A percentile compares a stretch with the other conserved stretches of the same genome.
phyloP scores from a whole-genome alignment of 192 early-diverging fungal genomes.

The Backusella tuberculispora region DNA sequence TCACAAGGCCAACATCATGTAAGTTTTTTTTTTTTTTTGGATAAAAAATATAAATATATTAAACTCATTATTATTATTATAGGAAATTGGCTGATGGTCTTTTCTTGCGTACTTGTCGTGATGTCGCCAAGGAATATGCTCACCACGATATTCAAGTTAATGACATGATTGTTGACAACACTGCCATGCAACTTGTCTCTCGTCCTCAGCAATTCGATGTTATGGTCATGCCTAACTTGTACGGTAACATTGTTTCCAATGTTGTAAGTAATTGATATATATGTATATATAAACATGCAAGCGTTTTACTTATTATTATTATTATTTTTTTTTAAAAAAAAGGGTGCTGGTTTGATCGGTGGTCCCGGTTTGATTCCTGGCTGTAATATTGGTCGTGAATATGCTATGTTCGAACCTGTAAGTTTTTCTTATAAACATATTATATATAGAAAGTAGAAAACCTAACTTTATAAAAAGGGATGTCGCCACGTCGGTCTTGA shows the following conservation, averaged over 20 bases:
- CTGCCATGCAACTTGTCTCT: constrained; percentile 99
- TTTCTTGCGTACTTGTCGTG: constrained; percentile 95
- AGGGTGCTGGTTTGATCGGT: constrained; percentile 93
- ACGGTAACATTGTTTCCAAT: constrained; percentile 99
- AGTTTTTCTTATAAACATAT: constrained; percentile 19
- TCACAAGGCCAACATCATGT: constrained; percentile 99
- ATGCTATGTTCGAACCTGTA: constrained; percentile 96
- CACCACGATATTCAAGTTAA: constrained; percentile 87
- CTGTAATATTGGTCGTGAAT: constrained; percentile 97
- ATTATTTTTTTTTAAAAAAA: neutral
- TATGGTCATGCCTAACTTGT: constrained; percentile 99
- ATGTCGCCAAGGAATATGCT: constrained; percentile 94
- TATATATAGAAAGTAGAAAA: neutral
- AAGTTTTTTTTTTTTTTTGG: constrained; percentile 25
- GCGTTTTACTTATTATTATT: neutral
- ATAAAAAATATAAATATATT: constrained; percentile 23
- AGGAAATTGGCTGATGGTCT: constrained; percentile 98
- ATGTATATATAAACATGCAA: neutral
- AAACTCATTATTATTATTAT: no score
- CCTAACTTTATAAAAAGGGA: constrained; percentile 47
- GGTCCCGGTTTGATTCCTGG: constrained; percentile 96
- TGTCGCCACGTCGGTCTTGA: constrained; percentile 98
- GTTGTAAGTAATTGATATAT: constrained; percentile 50
- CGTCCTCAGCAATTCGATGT: constrained; percentile 98
- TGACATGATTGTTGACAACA: constrained; percentile 99